Evolutionary conservation across 1,284 basidiomycete species (phyloP).

Genomic region (Trichosporon asahii): DNA sequence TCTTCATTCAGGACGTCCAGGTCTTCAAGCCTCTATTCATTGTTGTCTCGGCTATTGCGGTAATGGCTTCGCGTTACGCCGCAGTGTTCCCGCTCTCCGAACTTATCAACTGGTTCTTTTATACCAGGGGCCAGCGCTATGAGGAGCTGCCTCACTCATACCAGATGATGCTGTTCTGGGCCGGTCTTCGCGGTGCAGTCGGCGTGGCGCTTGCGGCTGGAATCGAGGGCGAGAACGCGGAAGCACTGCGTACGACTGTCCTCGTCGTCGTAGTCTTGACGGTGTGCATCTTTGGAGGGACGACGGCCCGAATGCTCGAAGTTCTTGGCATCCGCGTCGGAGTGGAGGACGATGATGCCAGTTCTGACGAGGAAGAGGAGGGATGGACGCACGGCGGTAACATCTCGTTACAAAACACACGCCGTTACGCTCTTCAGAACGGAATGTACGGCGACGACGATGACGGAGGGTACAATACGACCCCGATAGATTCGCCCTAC

Average conservation of each 20-base stretch:
- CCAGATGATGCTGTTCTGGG: constrained; percentile 99
- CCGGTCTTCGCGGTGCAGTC: constrained; percentile 90
- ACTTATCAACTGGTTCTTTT: constrained; percentile 83
- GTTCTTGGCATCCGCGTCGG: constrained; percentile 94
- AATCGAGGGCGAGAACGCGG: constrained; percentile 86
- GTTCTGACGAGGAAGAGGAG: constrained; percentile 71
- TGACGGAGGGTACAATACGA: constrained; percentile 23
- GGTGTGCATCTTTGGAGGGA: constrained; percentile 92
- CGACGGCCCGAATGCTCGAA: constrained; percentile 93
- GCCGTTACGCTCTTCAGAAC: constrained; percentile 46
- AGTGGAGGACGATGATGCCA: constrained; percentile 84
- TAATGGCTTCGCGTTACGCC: constrained; percentile 89
- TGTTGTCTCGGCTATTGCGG: constrained; percentile 75
- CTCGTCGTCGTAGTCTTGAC: constrained; percentile 94
- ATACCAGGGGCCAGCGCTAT: constrained; percentile 73
- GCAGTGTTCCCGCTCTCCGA: constrained; percentile 97
- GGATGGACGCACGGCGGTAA: constrained; percentile 43
- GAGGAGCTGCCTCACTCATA: constrained; percentile 93
- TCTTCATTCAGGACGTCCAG: constrained; percentile 85
- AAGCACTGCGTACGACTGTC: constrained; percentile 87
- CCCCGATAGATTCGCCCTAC: constrained; percentile 35
- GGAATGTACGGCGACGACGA: constrained; percentile 41
- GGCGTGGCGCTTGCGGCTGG: constrained; percentile 95
- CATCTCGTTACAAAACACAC: constrained; percentile 39
- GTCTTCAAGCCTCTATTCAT: constrained; percentile 97